Base-by-base conservation (phyloP, 2,329 filamentous ascomycete genomes). In the Fonsecaea monophora region DNA sequence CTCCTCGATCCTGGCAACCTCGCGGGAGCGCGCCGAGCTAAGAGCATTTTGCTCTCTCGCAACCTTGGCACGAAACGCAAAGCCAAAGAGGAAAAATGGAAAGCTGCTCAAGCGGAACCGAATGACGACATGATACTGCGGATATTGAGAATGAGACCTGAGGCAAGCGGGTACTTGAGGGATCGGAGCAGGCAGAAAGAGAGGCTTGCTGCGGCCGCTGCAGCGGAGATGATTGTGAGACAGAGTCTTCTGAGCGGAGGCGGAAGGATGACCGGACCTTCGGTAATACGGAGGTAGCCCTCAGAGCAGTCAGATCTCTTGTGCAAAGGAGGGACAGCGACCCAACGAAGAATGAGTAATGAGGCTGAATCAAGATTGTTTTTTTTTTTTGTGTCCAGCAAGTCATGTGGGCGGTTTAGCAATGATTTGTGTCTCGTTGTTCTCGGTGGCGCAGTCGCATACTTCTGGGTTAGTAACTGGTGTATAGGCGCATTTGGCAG, bases 61-160 rank as follows among this genome's bases (percentile, higher is more conserved):
- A 99, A 98, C 77, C 81, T 99, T 62, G 95, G 95, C 54, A 98
- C 95, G 7, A 98, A 99, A 93, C 90, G 89, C 73, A 92, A 94
- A 76, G 93, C 92, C 48, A 98, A 98, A 79, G 93, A 97, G 77
- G 94, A 97, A 79, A 97, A 96, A 82, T 86, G 95, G 70, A 93
- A 94, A 73, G 94, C 98, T 77, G 92, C 93, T 1, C 95, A 99
- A 77, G 94, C 95, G 1, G 95, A 98, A 77, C 94, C 95, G 1
- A 97, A 90, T 77, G 95, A 99, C 78, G 95, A 99, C 77, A 98
- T 98, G 91, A 98, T 99, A 72, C 79, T 99, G 74, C 86, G 95
- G 21, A 99, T 99, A 71, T 80, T 99, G 71, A 86, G 95, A 60
- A 99, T 99, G 95, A 85, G 95, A 55, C 92, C 93, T 2, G 95